Conservation (phyloP, 352 stramenopile genomes). For the Phytophthora citrophthora region DNA sequence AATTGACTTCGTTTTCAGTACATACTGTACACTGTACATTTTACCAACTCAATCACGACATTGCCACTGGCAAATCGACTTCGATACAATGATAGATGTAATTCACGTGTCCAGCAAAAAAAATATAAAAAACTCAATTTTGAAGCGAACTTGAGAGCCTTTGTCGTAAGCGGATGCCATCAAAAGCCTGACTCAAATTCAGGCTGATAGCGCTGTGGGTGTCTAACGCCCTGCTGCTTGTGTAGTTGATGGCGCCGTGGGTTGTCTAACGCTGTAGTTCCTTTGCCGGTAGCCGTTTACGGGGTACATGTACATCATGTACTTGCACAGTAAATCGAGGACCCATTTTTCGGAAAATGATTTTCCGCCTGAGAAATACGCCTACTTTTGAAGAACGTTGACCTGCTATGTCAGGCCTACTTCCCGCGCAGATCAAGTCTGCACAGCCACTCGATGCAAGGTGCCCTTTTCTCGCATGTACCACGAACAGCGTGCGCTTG, state of each 20-base stretch:
- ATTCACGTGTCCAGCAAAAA: too few relatives aligned
- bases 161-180: background rate
- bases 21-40: too few relatives aligned
- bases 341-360: conserved; percentile 7
- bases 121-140: too few relatives aligned
- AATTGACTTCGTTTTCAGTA: background rate
- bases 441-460: background rate
- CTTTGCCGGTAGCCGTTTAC: background rate
- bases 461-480: conserved; percentile 5
- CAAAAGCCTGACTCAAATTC: too few relatives aligned
- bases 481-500: conserved; percentile 15
- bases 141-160: too few relatives aligned
- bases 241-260: too few relatives aligned
- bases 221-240: too few relatives aligned
- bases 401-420: background rate
- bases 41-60: too few relatives aligned
- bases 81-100: too few relatives aligned
- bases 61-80: too few relatives aligned
- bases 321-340: background rate
- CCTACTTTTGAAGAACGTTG: background rate
- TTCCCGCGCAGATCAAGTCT: conserved; percentile 10
- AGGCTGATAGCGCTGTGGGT: too few relatives aligned
- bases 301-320: background rate
- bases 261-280: background rate
- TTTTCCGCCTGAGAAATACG: background rate